Percentiles rank a stretch among this genome's conserved stretches.
Conservation (phyloP, 1,284 basidiomycete species). For the Tilletia horrida region DNA sequence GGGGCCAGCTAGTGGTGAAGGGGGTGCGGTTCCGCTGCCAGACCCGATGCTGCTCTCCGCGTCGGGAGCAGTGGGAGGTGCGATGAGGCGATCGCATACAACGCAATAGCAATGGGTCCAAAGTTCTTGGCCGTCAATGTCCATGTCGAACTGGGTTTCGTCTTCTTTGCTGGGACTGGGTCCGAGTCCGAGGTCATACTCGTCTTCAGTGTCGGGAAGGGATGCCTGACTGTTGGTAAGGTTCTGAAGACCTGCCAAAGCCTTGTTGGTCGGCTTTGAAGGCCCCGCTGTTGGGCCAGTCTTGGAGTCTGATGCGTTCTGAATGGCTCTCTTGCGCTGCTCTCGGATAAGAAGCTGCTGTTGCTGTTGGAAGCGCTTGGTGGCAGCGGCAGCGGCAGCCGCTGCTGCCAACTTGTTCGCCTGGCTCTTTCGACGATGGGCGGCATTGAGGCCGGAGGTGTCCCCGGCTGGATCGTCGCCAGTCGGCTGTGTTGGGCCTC, state of each 20-base stretch:
- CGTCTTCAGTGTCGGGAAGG: not conserved
- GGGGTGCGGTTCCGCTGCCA: not conserved
- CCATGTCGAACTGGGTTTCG: slow-evolving; percentile 26
- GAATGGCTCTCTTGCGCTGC: slow-evolving; percentile 1
- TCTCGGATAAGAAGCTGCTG: slow-evolving; percentile 10
- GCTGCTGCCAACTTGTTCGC: not conserved
- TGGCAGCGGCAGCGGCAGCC: slow-evolving; percentile 2
- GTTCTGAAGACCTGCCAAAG: no score
- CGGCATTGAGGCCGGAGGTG: not conserved
- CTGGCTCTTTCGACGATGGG: not conserved
- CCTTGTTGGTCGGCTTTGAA: no score
- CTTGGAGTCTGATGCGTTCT: not conserved
- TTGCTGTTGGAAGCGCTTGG: slow-evolving; percentile 8
- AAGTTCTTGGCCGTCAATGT: slow-evolving; percentile 49
- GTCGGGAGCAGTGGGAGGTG: not conserved
- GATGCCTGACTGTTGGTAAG: no score
- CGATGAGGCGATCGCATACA: slow-evolving; percentile 48
- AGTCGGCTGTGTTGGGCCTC: not conserved
- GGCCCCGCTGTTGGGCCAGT: not conserved
- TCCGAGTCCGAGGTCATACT: slow-evolving; percentile 10
- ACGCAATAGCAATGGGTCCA: slow-evolving; percentile 46
- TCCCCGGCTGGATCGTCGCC: not conserved
- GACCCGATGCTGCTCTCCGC: not conserved
- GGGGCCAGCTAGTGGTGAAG: not conserved
- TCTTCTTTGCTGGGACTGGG: not conserved